A percentile compares a stretch with the other conserved stretches of the same genome.
These are phyloP conservation scores for Starmerella roubikii DNA, from an alignment of 805 yeast species.

Conservation along the genomic window DNA sequence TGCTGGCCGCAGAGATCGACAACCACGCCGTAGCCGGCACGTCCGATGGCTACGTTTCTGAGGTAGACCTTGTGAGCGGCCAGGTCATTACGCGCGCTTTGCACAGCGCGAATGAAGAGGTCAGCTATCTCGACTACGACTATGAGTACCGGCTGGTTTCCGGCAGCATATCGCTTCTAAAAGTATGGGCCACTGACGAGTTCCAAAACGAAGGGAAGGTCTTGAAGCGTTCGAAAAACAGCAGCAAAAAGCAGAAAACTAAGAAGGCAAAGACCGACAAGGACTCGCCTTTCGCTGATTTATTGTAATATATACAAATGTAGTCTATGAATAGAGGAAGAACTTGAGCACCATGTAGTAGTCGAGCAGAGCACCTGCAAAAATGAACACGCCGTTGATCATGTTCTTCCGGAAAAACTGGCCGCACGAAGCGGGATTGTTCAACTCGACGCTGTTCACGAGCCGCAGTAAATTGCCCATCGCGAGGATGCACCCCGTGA, in stretches of 20 bases:
- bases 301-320: background rate
- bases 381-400: constrained; percentile 36
- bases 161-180: constrained; percentile 71
- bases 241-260: constrained; percentile 2
- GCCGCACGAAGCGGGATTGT: constrained; percentile 76
- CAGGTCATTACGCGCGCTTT: constrained; percentile 49
- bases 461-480: constrained; percentile 53
- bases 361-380: constrained; percentile 27
- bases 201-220: constrained; percentile 2
- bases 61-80: constrained; percentile 53
- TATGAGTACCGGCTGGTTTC: constrained; percentile 63
- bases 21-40: constrained; percentile 37
- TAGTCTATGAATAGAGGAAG: background rate
- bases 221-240: constrained; percentile 6
- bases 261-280: constrained; percentile 3
- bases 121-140: constrained; percentile 63
- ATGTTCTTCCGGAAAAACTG: constrained; percentile 63
- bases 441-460: constrained; percentile 63
- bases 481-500: constrained; percentile 48
- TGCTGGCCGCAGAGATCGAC: constrained; percentile 36
- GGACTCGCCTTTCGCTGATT: constrained; percentile 11
- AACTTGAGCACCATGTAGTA: constrained; percentile 22
- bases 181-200: constrained; percentile 47
- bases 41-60: constrained; percentile 58
- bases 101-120: constrained; percentile 64